Evolutionary conservation across 768 basidiomycete genomes (phyloP), one percentile per base, ranked within the genome.

Genomic region (Lentinula sp.): DNA sequence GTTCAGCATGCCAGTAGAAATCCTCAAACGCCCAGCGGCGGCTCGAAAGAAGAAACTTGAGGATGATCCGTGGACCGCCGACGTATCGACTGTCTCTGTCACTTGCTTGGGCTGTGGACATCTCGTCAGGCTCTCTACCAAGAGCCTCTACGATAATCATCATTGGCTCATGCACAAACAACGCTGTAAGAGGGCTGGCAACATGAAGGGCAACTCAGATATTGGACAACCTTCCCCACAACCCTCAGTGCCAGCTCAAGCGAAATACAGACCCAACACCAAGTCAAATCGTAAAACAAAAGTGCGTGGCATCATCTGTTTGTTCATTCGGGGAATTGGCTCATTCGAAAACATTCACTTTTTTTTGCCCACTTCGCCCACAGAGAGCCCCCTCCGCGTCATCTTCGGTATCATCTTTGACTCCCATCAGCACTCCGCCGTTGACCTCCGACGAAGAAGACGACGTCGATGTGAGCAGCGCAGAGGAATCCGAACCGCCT

Each of bases 121-220:
- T 33, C 72, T 74, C 13, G 88, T 90, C 71, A 87, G 87, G 69
- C 81, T 90, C 32, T 88, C 87, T 15, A 70, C 76, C 36, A 89
- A 88, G 72, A 86, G 85, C 70, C 76, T 76, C 20, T 90, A 80
- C 65, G 88, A 90, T 66, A 77, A 79, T 35, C 81, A 81, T 66
- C 87, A 90, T 70, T 90, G 88, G 88, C 69, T 73, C 49, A 85
- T 81, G 64, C 88, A 90, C 66, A 77, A 83, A 36, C 76, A 76
- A 43, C 78, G 86, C 35, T 90, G 88, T 69, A 68, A 83, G 58
- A 84, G 79, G 61, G 66, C 64, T 43, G 66, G 61, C 67, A 58
- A 59, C 61, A 66, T 50, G 66, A 67, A 55, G 55, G 66, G 33
- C 61, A 62, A 58, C 62, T 48, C 49, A 59, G 48, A 67, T 66